Base-by-base conservation (phyloP, 1,139 yeast genomes). In the Suhomyces anneliseae region DNA sequence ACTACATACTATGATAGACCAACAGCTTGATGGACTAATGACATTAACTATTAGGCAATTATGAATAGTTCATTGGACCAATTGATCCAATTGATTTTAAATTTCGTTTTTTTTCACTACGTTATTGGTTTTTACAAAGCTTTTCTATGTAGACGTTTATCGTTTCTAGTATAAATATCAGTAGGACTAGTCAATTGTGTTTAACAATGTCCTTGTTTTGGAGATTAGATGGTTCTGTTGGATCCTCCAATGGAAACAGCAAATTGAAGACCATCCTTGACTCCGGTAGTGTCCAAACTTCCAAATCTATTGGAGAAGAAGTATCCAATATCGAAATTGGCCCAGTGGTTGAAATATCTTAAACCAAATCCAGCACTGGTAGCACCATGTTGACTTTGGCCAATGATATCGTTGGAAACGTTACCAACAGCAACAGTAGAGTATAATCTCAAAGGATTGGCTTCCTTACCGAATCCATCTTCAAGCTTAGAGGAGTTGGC, bases 261-360 rank as follows among this genome's bases (percentile, higher is more conserved):
- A 52, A 79, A 72, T 49, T 74, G 81, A 44, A 79, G 66, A 0
- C 83, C 82, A 43, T 76, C 76, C 42, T 68, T 70, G 37, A 72
- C 59, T 3, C 77, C 79, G 27, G 47, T 47, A 15, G 50, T 56
- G n/a, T 50, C 47, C 15, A 56, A 55, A 11, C 56, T 58, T 19
- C 61, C 56, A 32, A 63, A 49, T 49, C 74, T 62, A 43, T 60
- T 62, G 36, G 78, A 64, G 14, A 74, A 61, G 53, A 64, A 69
- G 59, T 78, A 79, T 7, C 80, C 79, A 38, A 76, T 57, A 52
- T 78, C 79, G 50, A 79, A 71, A 41, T 67, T 68, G 44, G 81
- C 81, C 70, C 75, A 73, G 38, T 70, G 62, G 54, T 71, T 71
- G 54, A 72, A 62, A 55, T 74, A 75, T 42, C 64, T 66, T 39